Conservation (phyloP, 768 basidiomycete genomes). For the Suillus occidentalis region DNA sequence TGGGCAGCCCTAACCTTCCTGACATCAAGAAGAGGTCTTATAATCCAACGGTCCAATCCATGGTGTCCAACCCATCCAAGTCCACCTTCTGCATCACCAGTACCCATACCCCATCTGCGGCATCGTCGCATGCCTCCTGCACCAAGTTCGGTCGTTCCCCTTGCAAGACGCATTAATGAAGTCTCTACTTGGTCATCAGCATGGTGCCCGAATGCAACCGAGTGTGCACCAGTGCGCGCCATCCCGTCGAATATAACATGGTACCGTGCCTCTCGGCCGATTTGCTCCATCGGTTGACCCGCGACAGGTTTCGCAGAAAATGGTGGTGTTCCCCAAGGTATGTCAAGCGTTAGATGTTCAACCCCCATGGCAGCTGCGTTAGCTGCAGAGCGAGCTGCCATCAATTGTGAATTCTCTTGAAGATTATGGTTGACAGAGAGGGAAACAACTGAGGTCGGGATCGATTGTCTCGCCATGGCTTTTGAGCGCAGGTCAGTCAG, state of each 20-base stretch:
- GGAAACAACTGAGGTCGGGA: conserved; percentile 44
- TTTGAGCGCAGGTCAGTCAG: conserved; percentile 24
- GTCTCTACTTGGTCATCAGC: conserved; percentile 86
- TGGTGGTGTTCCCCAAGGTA: conserved; percentile 59
- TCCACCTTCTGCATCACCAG: conserved; percentile 25
- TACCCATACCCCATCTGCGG: conserved; percentile 82
- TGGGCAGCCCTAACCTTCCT: conserved; percentile 52
- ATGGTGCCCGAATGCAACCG: conserved; percentile 74
- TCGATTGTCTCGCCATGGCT: conserved; percentile 15
- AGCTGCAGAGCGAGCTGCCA: conserved; percentile 50
- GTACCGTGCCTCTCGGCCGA: conserved; percentile 62
- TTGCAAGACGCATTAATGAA: conserved; percentile 64
- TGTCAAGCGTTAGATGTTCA: conserved; percentile 42
- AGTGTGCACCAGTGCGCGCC: conserved; percentile 33
- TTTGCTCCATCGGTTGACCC: conserved; percentile 48
- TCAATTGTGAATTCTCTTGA: conserved; percentile 53
- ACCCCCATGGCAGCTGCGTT: conserved; percentile 46
- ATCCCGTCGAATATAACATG: conserved; percentile 49
- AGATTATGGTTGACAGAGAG: conserved; percentile 71
- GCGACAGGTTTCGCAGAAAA: conserved; percentile 49
- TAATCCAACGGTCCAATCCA: conserved; percentile 68
- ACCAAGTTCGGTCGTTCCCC: conserved; percentile 55
- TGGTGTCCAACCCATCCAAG: conserved; percentile 46
- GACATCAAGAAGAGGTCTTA: conserved; percentile 69
- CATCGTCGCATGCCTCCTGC: conserved; percentile 66